These are phyloP conservation scores for Globisporangium paddicum DNA, from an alignment of 352 stramenopile species.

Conservation along the genomic window DNA sequence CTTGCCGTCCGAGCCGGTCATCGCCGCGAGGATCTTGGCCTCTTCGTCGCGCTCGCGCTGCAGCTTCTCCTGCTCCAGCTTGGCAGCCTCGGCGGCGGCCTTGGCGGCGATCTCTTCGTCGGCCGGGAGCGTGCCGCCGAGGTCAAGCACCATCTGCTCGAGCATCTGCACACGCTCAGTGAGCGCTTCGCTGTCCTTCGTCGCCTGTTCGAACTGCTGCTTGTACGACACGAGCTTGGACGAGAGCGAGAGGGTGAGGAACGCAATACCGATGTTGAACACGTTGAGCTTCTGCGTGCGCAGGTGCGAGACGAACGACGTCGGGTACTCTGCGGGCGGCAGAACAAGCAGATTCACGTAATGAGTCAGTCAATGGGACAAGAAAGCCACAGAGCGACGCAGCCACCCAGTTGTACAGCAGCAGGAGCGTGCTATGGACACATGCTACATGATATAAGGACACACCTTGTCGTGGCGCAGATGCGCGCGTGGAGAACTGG, in stretches of 20 bases:
- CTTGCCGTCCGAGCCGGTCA: conserved; percentile 21
- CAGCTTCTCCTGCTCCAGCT: conserved; percentile 32
- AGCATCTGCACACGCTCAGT: conserved; percentile 43
- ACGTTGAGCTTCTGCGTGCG: conserved; percentile 79
- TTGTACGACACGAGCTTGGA: conserved; percentile 78
- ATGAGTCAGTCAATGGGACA: too few species aligned
- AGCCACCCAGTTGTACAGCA: too few species aligned
- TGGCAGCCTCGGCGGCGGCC: conserved; percentile 16
- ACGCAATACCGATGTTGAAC: conserved; percentile 82
- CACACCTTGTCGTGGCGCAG: conserved; percentile 36
- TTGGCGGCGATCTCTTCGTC: conserved; percentile 36
- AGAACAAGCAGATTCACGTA: conserved; percentile 1
- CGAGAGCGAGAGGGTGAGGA: conserved; percentile 82
- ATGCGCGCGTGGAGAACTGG: conserved; percentile 30
- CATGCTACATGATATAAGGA: too few species aligned
- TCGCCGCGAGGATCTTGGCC: conserved; percentile 25
- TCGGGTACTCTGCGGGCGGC: conserved; percentile 55
- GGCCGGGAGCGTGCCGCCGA: conserved; percentile 54
- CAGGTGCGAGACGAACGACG: conserved; percentile 75
- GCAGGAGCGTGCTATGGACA: not conserved
- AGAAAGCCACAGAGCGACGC: too few species aligned
- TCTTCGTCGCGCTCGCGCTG: conserved; percentile 46
- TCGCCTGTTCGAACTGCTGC: conserved; percentile 41
- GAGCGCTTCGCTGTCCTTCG: conserved; percentile 39
- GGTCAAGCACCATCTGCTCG: conserved; percentile 55